These are phyloP conservation scores for Nakazawaea holstii DNA, from an alignment of 805 yeast genomes.

Conservation along the genomic window DNA sequence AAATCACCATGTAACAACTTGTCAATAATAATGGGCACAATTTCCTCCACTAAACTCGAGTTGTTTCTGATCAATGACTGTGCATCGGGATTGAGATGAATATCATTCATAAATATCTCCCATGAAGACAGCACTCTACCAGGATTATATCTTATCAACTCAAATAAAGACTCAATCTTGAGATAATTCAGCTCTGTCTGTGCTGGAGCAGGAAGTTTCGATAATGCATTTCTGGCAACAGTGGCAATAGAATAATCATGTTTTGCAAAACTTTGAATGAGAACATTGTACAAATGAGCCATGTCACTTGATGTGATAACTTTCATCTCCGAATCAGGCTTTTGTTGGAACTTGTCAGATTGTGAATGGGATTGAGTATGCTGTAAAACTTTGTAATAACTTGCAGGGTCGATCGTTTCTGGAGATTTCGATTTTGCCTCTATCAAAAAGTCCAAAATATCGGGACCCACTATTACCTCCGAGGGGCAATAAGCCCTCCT, in stretches of 20 bases:
- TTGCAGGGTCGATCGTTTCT: neutral
- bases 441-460: neutral
- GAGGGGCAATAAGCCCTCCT: too few relatives aligned
- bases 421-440: neutral
- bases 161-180: constrained; percentile 14
- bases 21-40: neutral
- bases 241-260: constrained; percentile 22
- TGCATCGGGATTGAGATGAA: neutral
- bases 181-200: neutral
- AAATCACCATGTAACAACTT: constrained; percentile 6
- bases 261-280: constrained; percentile 19
- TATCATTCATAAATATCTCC: constrained; percentile 20
- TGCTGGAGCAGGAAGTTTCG: neutral
- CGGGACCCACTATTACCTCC: too few relatives aligned
- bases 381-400: neutral
- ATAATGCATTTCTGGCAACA: constrained; percentile 10
- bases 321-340: neutral
- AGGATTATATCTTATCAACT: constrained; percentile 28
- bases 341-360: neutral
- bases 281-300: constrained; percentile 16
- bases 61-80: neutral
- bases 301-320: constrained; percentile 11
- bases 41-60: neutral
- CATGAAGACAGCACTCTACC: constrained; percentile 29
- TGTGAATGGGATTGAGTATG: too few relatives aligned